Percentiles rank a stretch among this genome's conserved stretches.
phyloP scores from a whole-genome alignment of 208 protist species.

The Leishmania guyanensis region DNA sequence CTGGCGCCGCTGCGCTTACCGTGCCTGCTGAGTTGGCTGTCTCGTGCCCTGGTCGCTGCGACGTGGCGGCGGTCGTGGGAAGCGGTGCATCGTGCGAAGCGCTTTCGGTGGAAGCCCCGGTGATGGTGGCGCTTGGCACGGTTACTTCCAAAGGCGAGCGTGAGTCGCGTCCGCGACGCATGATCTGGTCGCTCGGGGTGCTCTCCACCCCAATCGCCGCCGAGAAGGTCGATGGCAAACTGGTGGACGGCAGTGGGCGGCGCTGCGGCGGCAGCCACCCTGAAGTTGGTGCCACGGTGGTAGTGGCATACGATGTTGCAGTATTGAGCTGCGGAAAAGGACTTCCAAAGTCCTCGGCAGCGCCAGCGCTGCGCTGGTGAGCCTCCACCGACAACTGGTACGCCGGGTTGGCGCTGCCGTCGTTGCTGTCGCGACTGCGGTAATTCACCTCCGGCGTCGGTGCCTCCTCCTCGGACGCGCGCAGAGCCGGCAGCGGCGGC shows the following conservation, averaged over 20 bases:
- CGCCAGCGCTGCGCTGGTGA: background rate
- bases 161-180: conserved; percentile 23
- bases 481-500: conserved; percentile 33
- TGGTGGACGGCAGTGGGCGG: background rate
- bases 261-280: background rate
- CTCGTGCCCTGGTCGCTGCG: background rate
- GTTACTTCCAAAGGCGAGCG: conserved; percentile 7
- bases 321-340: background rate
- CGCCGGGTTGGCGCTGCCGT: background rate
- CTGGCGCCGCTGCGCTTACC: background rate
- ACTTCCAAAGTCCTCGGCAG: background rate
- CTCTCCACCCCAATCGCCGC: background rate
- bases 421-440: background rate
- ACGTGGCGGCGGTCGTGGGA: background rate
- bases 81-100: background rate
- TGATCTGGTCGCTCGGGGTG: conserved; percentile 27
- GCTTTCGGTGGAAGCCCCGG: background rate
- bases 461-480: conserved; percentile 29
- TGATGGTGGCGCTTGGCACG: background rate
- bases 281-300: background rate
- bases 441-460: background rate
- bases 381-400: background rate
- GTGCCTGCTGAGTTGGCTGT: background rate
- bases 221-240: background rate
- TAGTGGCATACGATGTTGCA: background rate